Conservation (phyloP, 306 rosid genomes). For the Canavalia ensiformis region DNA sequence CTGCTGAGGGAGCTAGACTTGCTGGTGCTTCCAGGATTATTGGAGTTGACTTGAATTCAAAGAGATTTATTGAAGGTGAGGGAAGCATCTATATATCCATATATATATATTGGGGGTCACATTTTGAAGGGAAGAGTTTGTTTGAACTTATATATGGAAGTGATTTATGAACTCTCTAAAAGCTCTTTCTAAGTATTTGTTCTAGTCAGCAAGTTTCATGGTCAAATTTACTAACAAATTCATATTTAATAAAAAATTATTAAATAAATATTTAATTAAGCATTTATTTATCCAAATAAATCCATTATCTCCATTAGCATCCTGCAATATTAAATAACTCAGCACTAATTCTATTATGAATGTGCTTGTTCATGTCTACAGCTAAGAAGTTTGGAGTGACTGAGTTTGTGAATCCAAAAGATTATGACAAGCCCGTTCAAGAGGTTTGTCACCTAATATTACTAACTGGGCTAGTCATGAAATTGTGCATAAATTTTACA, state of each 20-base stretch:
- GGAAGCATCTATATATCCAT: too few species aligned
- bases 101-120: too few species aligned
- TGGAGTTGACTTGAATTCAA: slow-evolving; percentile 44
- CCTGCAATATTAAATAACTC: neutral
- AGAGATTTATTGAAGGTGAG: slow-evolving; percentile 40
- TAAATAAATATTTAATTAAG: neutral
- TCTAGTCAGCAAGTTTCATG: neutral
- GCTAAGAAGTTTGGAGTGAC: slow-evolving; percentile 46
- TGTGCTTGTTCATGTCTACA: slow-evolving; percentile 23
- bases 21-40: slow-evolving; percentile 47
- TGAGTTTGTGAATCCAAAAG: slow-evolving; percentile 48
- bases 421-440: slow-evolving; percentile 40
- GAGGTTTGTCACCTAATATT: slow-evolving; percentile 35
- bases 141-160: neutral
- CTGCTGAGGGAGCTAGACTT: slow-evolving; percentile 45
- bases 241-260: neutral
- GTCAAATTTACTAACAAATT: neutral
- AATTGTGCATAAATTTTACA: neutral
- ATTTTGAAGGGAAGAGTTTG: neutral
- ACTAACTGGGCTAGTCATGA: neutral
- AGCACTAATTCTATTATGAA: neutral
- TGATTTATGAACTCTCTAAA: neutral
- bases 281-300: neutral
- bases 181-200: neutral
- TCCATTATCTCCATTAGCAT: neutral